Evolutionary conservation across 1,139 yeast species (phyloP).

Genomic region (Blastobotrys serpentis): DNA sequence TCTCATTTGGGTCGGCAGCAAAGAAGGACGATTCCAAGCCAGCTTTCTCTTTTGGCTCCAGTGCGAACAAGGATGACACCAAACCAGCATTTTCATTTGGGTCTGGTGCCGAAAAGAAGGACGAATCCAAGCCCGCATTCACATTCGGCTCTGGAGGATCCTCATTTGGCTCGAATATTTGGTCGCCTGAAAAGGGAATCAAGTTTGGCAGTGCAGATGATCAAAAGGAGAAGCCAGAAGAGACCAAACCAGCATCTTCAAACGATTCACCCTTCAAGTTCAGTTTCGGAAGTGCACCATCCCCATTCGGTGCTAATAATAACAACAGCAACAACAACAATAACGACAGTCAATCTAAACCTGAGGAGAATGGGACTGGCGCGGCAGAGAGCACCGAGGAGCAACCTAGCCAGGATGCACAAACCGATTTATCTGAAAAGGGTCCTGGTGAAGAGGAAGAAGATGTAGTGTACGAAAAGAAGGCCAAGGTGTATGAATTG

Average conservation of each 20-base stretch:
- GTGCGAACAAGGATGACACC: conserved; percentile 14
- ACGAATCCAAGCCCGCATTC: conserved; percentile 27
- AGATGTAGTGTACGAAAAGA: conserved; percentile 57
- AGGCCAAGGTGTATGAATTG: conserved; percentile 71
- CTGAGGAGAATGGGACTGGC: conserved; percentile 2
- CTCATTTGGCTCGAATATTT: conserved; percentile 23
- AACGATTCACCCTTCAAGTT: conserved; percentile 20
- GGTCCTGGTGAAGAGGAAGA: conserved; percentile 90
- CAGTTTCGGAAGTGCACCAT: conserved; percentile 12
- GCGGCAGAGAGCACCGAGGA: no score
- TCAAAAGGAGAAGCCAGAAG: conserved; percentile 9
- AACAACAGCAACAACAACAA: conserved; percentile 16
- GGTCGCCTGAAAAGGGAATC: conserved; percentile 40
- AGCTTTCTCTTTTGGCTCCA: conserved; percentile 33
- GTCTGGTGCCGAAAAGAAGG: conserved; percentile 27
- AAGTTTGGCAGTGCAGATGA: conserved; percentile 32
- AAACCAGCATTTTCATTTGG: conserved; percentile 36
- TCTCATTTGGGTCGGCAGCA: conserved; percentile 31
- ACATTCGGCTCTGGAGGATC: conserved; percentile 18
- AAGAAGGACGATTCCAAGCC: conserved; percentile 27
- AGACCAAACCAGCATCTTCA: conserved; percentile 19
- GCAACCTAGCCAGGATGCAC: conserved; percentile 30
- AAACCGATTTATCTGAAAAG: conserved; percentile 41
- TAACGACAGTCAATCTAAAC: conserved; percentile 2
- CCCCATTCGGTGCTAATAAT: conserved; percentile 12